Evolutionary conservation across 1,139 yeast species (phyloP).

Genomic region (Kurtzmaniella quercitrusa): DNA sequence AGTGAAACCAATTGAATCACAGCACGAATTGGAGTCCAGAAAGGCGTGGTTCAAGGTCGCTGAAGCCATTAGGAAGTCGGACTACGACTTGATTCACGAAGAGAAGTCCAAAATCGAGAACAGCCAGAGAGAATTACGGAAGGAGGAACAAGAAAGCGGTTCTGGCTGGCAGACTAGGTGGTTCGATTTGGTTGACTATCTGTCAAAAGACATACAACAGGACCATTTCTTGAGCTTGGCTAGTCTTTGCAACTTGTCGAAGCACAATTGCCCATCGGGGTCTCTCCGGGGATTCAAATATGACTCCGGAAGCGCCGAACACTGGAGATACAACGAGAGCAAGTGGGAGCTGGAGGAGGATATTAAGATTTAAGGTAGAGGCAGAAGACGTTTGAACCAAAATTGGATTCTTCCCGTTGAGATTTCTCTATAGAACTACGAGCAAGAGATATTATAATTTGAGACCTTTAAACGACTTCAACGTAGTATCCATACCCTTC

Average conservation of each 20-base stretch:
- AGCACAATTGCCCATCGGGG: slow-evolving; percentile 66
- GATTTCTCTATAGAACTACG: background rate
- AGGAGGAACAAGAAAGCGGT: slow-evolving; percentile 61
- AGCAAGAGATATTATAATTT: background rate
- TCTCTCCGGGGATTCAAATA: slow-evolving; percentile 49
- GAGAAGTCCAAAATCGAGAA: slow-evolving; percentile 80
- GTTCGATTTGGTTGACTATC: slow-evolving; percentile 59
- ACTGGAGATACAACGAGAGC: slow-evolving; percentile 63
- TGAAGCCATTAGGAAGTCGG: slow-evolving; percentile 72
- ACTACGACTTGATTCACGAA: slow-evolving; percentile 66
- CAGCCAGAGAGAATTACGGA: slow-evolving; percentile 75
- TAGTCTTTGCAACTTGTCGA: slow-evolving; percentile 52
- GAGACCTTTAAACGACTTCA: no score
- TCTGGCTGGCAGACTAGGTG: slow-evolving; percentile 70
- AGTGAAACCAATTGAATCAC: slow-evolving; percentile 80
- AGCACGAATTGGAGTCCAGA: slow-evolving; percentile 72
- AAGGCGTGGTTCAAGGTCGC: slow-evolving; percentile 87
- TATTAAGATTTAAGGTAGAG: slow-evolving; percentile 34
- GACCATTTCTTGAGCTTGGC: slow-evolving; percentile 53
- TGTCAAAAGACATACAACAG: slow-evolving; percentile 15
- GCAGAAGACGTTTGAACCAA: no score
- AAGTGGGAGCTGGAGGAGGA: slow-evolving; percentile 61
- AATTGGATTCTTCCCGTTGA: no score
- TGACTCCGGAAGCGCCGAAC: slow-evolving; percentile 46
- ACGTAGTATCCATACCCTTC: no score